Conservation (phyloP, 23 red algal species). For the Gracilariopsis chorda region DNA sequence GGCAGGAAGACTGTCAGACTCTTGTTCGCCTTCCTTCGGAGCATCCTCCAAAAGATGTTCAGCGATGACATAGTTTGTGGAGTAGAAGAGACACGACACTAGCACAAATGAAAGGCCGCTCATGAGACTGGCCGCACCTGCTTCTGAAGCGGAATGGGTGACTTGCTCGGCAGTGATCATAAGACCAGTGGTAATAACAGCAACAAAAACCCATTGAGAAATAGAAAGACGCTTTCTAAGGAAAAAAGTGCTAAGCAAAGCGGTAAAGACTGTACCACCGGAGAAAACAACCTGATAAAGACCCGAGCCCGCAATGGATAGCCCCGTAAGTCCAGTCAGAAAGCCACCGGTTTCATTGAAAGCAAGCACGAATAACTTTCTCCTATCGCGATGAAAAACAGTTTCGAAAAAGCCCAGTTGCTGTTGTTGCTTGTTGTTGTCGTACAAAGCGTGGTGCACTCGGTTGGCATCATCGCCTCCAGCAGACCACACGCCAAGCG, state of each 20-base stretch:
- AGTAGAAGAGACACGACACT: slow-evolving; percentile 72
- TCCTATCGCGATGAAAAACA: slow-evolving; percentile 68
- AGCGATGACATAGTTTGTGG: slow-evolving; percentile 84
- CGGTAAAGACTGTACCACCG: slow-evolving; percentile 79
- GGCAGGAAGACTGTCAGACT: slow-evolving; percentile 34
- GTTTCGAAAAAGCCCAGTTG: slow-evolving; percentile 30
- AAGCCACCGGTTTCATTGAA: slow-evolving; percentile 79
- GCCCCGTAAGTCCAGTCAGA: slow-evolving; percentile 60
- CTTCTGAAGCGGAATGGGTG: slow-evolving; percentile 26
- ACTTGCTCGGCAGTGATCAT: slow-evolving; percentile 80
- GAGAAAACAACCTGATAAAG: slow-evolving; percentile 90
- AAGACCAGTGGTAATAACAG: slow-evolving; percentile 61
- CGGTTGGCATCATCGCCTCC: slow-evolving; percentile 54
- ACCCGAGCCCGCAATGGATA: slow-evolving; percentile 77
- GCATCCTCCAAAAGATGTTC: slow-evolving; percentile 69
- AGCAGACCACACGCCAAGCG: slow-evolving; percentile 50
- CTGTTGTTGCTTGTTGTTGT: neutral
- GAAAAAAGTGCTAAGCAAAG: slow-evolving; percentile 62
- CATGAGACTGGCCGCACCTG: slow-evolving; percentile 31
- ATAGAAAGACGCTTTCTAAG: slow-evolving; percentile 55
- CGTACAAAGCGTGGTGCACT: slow-evolving; percentile 37
- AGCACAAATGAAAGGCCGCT: slow-evolving; percentile 68
- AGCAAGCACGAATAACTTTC: slow-evolving; percentile 70
- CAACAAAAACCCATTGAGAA: slow-evolving; percentile 70
- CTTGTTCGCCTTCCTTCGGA: slow-evolving; percentile 14